Conservation (phyloP, 306 rosid species). For the Prunus mume region DNA sequence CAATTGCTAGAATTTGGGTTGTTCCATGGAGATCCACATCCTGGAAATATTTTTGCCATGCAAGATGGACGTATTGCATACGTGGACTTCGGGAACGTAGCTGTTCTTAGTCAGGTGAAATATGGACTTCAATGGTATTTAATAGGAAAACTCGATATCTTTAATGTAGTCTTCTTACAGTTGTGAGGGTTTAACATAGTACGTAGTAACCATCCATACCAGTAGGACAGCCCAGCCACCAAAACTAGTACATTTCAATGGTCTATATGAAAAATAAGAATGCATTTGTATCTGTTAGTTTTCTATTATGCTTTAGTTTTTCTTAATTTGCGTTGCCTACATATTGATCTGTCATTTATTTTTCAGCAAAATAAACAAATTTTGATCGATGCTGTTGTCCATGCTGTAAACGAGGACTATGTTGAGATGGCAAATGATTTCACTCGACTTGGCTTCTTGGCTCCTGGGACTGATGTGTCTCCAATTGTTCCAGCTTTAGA, state of each 20-base stretch:
- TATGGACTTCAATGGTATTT: slow-evolving; percentile 13
- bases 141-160: not conserved
- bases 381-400: slow-evolving; percentile 96
- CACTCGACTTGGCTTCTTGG: slow-evolving; percentile 93
- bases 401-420: slow-evolving; percentile 97
- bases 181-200: not conserved
- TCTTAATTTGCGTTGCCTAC: slow-evolving; percentile 11
- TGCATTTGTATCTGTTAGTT: not conserved
- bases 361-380: slow-evolving; percentile 94
- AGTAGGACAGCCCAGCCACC: not conserved
- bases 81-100: slow-evolving; percentile 97
- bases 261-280: not conserved
- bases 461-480: slow-evolving; percentile 94
- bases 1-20: slow-evolving; percentile 95
- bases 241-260: not conserved
- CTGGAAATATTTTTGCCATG: slow-evolving; percentile 98
- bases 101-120: slow-evolving; percentile 96
- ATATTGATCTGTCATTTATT: slow-evolving; percentile 28
- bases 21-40: slow-evolving; percentile 99
- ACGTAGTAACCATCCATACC: not conserved
- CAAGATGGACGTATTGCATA: slow-evolving; percentile 98
- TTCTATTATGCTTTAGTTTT: slow-evolving; percentile 1
- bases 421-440: slow-evolving; percentile 98
- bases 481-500: slow-evolving; percentile 95
- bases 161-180: not conserved